Conservation (phyloP, 345 rosid species). For the Geranium brycei region DNA sequence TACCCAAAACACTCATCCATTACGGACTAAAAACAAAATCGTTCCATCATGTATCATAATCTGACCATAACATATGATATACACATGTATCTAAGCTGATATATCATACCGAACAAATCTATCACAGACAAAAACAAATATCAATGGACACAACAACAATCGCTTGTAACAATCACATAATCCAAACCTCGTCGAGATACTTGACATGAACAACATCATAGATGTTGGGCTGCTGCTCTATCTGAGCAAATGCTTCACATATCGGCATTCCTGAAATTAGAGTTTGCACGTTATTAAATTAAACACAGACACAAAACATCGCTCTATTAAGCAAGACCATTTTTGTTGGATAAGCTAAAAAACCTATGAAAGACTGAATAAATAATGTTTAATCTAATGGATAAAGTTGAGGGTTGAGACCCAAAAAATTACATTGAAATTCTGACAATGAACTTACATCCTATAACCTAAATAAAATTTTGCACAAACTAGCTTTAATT, state of each 20-base stretch:
- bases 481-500: too few species aligned
- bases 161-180: neutral
- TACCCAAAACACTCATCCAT: neutral
- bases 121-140: neutral
- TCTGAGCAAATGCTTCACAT: slow-evolving; percentile 80
- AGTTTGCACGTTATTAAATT: slow-evolving; percentile 8
- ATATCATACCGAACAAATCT: neutral
- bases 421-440: too few species aligned
- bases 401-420: neutral
- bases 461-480: too few species aligned
- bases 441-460: too few species aligned
- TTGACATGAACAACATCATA: slow-evolving; percentile 94
- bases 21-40: too few species aligned
- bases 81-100: neutral
- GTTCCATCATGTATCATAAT: neutral
- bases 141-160: neutral
- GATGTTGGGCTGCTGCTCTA: slow-evolving; percentile 88
- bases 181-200: slow-evolving; percentile 71
- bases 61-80: neutral
- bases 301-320: neutral
- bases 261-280: slow-evolving; percentile 68
- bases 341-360: neutral
- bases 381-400: neutral
- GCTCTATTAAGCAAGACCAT: slow-evolving; percentile 1
- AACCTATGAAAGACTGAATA: neutral